Evolutionary conservation across 2,329 filamentous ascomycete species (phyloP).

Genomic region (Phaeosphaeriaceae sp.): DNA sequence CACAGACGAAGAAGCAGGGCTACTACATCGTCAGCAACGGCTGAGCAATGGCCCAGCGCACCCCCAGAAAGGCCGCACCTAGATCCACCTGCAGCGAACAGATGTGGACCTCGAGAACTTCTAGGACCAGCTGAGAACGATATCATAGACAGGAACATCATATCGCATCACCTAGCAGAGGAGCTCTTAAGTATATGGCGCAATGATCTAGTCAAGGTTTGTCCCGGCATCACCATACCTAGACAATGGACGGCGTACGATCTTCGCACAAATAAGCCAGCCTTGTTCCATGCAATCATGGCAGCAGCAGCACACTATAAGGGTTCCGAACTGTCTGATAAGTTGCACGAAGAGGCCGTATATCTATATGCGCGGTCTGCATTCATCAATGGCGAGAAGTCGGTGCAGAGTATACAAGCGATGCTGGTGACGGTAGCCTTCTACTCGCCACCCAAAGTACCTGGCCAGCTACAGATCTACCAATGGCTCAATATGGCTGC

Average conservation of each 20-base stretch:
- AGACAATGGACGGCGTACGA: constrained; percentile 41
- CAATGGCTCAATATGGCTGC: constrained; percentile 47
- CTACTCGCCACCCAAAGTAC: constrained; percentile 43
- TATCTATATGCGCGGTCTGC: constrained; percentile 42
- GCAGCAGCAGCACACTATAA: constrained; percentile 45
- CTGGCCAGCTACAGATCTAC: constrained; percentile 43
- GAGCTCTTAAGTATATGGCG: constrained; percentile 42
- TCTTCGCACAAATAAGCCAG: constrained; percentile 40
- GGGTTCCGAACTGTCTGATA: constrained; percentile 40
- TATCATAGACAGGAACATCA: constrained; percentile 44
- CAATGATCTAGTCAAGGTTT: constrained; percentile 37
- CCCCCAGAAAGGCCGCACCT: constrained; percentile 10
- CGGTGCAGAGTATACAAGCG: constrained; percentile 45
- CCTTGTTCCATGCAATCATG: constrained; percentile 47
- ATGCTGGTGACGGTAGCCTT: constrained; percentile 44
- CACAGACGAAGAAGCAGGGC: constrained; percentile 19
- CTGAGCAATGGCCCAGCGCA: constrained; percentile 15
- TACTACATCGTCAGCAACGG: constrained; percentile 13
- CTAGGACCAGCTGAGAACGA: constrained; percentile 37
- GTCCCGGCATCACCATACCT: constrained; percentile 39
- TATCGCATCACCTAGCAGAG: constrained; percentile 35
- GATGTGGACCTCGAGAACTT: constrained; percentile 25
- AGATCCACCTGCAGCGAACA: constrained; percentile 5
- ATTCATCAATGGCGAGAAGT: constrained; percentile 49
- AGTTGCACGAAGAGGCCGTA: constrained; percentile 43